phyloP scores from a whole-genome alignment of 225 moss, liverwort and hornwort genomes.

The Polytrichum formosum region DNA sequence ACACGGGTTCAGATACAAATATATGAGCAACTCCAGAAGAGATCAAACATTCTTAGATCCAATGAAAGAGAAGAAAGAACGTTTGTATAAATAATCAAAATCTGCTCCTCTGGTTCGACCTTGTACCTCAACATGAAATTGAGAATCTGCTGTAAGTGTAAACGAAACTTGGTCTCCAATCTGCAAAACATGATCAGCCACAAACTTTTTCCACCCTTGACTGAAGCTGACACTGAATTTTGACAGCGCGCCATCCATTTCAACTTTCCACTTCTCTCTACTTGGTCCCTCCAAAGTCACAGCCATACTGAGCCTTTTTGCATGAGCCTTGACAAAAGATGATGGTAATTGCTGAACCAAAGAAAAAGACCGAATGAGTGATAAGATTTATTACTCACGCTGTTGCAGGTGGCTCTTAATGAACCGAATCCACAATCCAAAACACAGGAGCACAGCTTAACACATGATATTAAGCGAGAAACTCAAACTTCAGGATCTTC shows the following conservation, averaged over 20 bases:
- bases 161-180: conserved; percentile 56
- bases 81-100: no score
- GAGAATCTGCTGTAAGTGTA: conserved; percentile 34
- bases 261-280: conserved; percentile 36
- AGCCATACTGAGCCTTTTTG: conserved; percentile 12
- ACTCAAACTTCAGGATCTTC: background rate
- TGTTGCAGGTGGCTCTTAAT: background rate
- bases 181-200: conserved; percentile 39
- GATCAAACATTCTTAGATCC: no score
- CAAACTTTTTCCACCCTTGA: conserved; percentile 51
- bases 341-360: conserved; percentile 42
- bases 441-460: background rate
- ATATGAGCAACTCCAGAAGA: no score
- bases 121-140: conserved; percentile 49
- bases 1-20: no score
- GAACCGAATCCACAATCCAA: background rate
- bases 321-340: conserved; percentile 40
- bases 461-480: background rate
- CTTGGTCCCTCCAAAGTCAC: conserved; percentile 48
- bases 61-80: no score
- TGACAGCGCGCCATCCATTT: conserved; percentile 25
- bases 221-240: conserved; percentile 23
- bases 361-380: background rate
- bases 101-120: background rate
- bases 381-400: background rate